Evolutionary conservation across 345 rosid genomes (phyloP).

Genomic region (Nephelium lappaceum): DNA sequence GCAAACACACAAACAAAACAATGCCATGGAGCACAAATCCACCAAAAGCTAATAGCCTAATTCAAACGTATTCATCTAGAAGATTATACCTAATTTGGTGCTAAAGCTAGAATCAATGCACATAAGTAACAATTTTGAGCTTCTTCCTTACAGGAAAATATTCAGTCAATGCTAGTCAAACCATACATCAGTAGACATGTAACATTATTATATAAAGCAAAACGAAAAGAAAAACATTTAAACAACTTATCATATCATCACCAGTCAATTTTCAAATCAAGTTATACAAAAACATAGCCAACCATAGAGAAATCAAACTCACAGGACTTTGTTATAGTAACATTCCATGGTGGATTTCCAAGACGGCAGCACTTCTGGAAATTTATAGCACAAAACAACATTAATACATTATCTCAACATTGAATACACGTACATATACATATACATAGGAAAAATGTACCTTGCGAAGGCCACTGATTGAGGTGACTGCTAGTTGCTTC

Average conservation of each 20-base stretch:
- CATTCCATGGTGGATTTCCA: conserved; percentile 71
- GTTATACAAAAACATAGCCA: neutral
- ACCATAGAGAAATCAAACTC: conserved; percentile 31
- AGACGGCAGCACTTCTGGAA: conserved; percentile 62
- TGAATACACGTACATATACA: neutral
- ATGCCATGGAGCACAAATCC: conserved; percentile 11
- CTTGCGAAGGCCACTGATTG: conserved; percentile 78
- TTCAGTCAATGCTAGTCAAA: neutral
- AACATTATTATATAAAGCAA: neutral
- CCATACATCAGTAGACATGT: neutral
- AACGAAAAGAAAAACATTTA: neutral
- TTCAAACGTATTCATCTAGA: neutral
- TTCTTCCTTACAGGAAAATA: neutral
- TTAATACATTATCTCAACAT: too few relatives aligned
- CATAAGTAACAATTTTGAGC: neutral
- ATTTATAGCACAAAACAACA: conserved; percentile 26
- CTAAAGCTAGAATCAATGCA: neutral
- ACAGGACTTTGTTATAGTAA: conserved; percentile 50
- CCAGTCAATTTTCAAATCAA: neutral
- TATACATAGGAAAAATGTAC: conserved; percentile 29
- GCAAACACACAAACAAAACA: neutral
- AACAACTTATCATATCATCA: neutral
- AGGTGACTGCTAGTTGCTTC: conserved; percentile 37
- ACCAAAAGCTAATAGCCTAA: neutral
- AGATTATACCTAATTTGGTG: neutral